Evolutionary conservation across 352 stramenopile species (phyloP).

Genomic region (Pelagophyceae sp.): DNA sequence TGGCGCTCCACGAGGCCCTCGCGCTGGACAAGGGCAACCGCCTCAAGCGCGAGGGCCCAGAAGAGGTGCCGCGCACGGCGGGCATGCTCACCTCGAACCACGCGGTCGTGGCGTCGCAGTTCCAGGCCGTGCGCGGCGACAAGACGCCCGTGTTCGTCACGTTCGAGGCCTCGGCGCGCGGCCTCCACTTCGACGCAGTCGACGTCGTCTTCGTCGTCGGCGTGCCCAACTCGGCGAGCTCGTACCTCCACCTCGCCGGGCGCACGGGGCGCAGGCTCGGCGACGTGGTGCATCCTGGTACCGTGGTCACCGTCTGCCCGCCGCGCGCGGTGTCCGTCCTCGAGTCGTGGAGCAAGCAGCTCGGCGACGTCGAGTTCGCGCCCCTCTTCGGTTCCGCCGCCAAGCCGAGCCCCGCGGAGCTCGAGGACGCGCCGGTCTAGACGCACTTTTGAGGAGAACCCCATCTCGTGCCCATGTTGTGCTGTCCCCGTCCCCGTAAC

Average conservation of each 20-base stretch:
- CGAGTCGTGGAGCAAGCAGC: slow-evolving; percentile 44
- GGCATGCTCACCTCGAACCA: background rate
- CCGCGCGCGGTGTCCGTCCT: slow-evolving; percentile 38
- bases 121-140: background rate
- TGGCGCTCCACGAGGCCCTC: slow-evolving; percentile 42
- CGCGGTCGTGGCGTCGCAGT: background rate
- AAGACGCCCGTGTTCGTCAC: slow-evolving; percentile 40
- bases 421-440: no score
- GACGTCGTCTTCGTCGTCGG: slow-evolving; percentile 41
- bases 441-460: no score
- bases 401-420: no score
- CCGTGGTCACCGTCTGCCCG: slow-evolving; percentile 41
- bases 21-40: slow-evolving; percentile 36
- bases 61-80: slow-evolving; percentile 21
- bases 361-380: slow-evolving; percentile 40
- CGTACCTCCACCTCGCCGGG: slow-evolving; percentile 42
- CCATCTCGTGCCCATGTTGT: no score
- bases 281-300: slow-evolving; percentile 31
- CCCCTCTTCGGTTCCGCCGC: no score
- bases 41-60: slow-evolving; percentile 29
- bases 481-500: no score
- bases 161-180: slow-evolving; percentile 45
- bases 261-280: slow-evolving; percentile 33
- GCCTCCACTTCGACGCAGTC: slow-evolving; percentile 45
- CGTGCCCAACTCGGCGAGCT: slow-evolving; percentile 35